Conservation (phyloP, 148 eudicot genomes). For the Cornus suecica region DNA sequence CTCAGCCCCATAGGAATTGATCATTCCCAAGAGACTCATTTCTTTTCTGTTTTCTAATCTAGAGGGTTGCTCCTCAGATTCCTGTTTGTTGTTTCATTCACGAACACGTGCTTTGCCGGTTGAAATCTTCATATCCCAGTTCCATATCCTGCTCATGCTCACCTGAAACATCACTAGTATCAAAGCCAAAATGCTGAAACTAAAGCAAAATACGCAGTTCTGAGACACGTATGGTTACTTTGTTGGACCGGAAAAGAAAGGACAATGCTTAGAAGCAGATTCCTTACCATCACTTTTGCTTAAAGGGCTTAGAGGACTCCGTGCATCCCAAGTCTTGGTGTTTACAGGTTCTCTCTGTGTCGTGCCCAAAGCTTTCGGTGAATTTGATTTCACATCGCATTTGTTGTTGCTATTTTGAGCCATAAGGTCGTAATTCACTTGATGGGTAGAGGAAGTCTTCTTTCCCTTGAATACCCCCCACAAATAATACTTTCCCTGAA, state of each 20-base stretch:
- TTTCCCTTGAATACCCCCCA: slow-evolving; percentile 64
- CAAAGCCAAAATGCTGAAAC: background rate
- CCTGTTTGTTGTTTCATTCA: background rate
- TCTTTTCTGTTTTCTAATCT: background rate
- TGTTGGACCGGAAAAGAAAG: background rate
- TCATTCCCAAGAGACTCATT: background rate
- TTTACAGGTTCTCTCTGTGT: background rate
- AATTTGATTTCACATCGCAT: background rate
- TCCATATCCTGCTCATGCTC: background rate
- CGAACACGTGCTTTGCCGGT: background rate
- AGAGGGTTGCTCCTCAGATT: background rate
- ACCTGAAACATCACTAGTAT: background rate
- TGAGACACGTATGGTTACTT: background rate
- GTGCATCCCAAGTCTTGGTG: slow-evolving; percentile 1
- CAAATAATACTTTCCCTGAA: slow-evolving; percentile 47
- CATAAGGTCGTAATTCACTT: background rate
- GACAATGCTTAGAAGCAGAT: slow-evolving; percentile 5
- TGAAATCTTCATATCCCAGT: background rate
- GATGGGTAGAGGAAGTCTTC: slow-evolving; percentile 8
- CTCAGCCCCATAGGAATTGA: too few species aligned
- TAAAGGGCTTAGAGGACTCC: slow-evolving; percentile 15
- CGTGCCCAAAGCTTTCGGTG: background rate
- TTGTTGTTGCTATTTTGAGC: background rate
- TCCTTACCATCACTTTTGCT: slow-evolving; percentile 4
- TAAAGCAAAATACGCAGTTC: background rate